Evolutionary conservation across 164 flowering plant genomes (phyloP), one percentile per base, ranked within the genome.

Genomic region (Brasenia schreberi): DNA sequence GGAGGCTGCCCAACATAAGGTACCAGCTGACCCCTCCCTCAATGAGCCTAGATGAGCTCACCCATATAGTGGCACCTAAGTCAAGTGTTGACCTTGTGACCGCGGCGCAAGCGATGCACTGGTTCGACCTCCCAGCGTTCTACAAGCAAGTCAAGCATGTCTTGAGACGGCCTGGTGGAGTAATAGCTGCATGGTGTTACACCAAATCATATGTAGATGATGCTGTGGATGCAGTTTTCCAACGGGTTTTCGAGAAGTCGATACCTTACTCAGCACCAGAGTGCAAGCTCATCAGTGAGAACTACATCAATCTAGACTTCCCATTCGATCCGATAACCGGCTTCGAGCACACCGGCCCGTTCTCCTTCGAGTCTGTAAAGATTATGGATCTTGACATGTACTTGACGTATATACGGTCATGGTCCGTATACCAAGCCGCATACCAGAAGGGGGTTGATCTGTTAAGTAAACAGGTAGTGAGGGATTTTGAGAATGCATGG

Each of bases 151-250:
- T 77, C 5, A 81, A 74, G 19, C 68, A 75, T 59, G 69, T 76
- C 0, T 81, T 89, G 39, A 87, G 82, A 62, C 87, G 83, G 65
- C 96, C 96, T 4, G 59, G 80, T 5, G 96, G 96, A 5, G 81
- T 85, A 9, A 65, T 89, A 19, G 93, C 90, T 1, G 88, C 85
- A 0, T 89, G 96, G 91, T 75, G 92, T 74, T 89, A 89, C 82
- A 83, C 80, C 4, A 4, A 59, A 5, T 83, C 83, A 0, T 63
- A 72, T 56, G 73, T 84, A 17, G 68, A 74, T 65, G 64, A 67
- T 7, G 7, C 61, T 0, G 68, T 87, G 0, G 89, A 87, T 67
- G 12, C 75, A 0, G 65, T 81, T 27, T 63, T 81, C 27, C 39
- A 65, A 0, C 68, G 53, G 5, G 69, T 82, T 27, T 75, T 66